Evolutionary conservation across 305 asterid genomes (phyloP).

Genomic region (Withania somnifera): DNA sequence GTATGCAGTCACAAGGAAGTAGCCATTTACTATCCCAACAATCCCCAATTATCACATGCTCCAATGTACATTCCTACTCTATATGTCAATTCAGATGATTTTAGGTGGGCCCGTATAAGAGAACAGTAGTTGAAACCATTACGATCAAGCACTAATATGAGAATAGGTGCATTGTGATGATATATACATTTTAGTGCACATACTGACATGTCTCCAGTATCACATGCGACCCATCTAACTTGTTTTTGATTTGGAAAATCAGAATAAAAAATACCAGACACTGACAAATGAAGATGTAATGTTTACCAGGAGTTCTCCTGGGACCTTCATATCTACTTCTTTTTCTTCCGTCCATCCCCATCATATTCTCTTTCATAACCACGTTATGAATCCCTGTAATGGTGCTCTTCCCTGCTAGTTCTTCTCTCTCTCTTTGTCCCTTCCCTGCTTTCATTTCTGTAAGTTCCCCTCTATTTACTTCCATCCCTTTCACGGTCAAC

Average conservation of each 20-base stretch:
- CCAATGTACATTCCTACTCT: not conserved
- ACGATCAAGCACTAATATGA: not conserved
- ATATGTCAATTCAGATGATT: not conserved
- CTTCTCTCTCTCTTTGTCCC: slow-evolving; percentile 32
- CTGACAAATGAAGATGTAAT: not conserved
- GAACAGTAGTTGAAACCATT: not conserved
- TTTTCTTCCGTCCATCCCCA: slow-evolving; percentile 48
- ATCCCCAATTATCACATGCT: not conserved
- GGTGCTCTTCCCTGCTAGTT: slow-evolving; percentile 40
- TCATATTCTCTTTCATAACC: slow-evolving; percentile 32
- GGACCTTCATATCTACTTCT: slow-evolving; percentile 52
- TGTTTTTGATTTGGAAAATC: not conserved
- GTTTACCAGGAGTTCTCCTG: slow-evolving; percentile 63
- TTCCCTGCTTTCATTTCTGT: slow-evolving; percentile 32
- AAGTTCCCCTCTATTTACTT: slow-evolving; percentile 35
- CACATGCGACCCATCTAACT: not conserved
- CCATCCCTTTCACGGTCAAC: slow-evolving; percentile 35
- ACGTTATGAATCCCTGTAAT: slow-evolving; percentile 45
- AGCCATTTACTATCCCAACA: not conserved
- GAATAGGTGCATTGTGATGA: not conserved
- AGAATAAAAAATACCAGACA: not conserved
- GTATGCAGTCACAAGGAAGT: not conserved
- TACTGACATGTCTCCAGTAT: not conserved
- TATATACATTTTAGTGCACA: not conserved
- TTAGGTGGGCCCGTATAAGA: not conserved